Evolutionary conservation across 2,329 filamentous ascomycete genomes (phyloP), one percentile per base, ranked within the genome.

Genomic region (Curvularia lunata): DNA sequence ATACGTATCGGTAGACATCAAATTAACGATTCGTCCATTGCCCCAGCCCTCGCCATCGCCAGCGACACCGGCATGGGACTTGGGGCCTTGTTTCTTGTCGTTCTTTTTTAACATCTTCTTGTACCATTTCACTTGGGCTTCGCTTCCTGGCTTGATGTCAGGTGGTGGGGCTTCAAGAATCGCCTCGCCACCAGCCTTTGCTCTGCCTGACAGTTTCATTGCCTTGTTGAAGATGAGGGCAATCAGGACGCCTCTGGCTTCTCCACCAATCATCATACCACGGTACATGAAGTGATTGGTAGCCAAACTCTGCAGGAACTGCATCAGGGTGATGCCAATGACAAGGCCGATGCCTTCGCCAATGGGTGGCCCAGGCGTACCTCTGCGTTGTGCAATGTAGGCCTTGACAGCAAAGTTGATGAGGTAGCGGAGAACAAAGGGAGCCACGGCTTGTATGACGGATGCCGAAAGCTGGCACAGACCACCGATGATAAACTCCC

Each of bases 1-100:
- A 76, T 96, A 96, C 0, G 93, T 96, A 73, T 98, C 94, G 43
- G 95, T 92, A 60, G 91, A 94, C 93, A 98, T 97, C 66, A 98
- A 74, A 66, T 96, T 96, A 72, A 95, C 87, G 51, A 98, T 91
- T 62, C 92, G 87, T 21, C 95, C 95, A 69, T 97, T 98, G 56
- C 88, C 88, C 94, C 94, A 98, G 23, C 94, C 95, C 21, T 86
- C 82, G 2, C 89, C 91, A 68, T 95, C 90, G 4, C 86, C 86
- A 10, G 84, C 78, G 19, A 89, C 79, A 2, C 83, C 85, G 3
- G 80, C 76, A 12, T 79, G 78, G 12, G 72, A 75, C 3, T 75
- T 76, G 48, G 81, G 80, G 27, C 80, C 67, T 42, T 78, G 59
- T 77, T 75, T 73, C 40, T 68, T 49, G 9, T 64, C 52, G 49